Percentiles rank a stretch among this genome's conserved stretches.
phyloP scores from a whole-genome alignment of 2,329 filamentous ascomycete species.

The Colletotrichum spaethianum region DNA sequence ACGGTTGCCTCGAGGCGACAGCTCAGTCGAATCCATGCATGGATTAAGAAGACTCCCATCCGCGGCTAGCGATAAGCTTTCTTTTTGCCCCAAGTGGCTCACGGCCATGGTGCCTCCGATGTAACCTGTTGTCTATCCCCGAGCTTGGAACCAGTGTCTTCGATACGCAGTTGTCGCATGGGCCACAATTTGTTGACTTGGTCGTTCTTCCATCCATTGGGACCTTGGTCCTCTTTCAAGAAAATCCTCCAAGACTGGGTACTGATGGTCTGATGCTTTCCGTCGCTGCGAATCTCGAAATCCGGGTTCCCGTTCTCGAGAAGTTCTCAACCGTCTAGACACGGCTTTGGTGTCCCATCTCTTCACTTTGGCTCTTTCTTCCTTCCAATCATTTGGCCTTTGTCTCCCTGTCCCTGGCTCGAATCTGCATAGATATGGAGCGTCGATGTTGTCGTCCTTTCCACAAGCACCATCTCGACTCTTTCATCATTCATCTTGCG shows the following conservation, averaged over 20 bases:
- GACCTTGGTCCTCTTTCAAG: conserved; percentile 3
- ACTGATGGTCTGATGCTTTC: neutral
- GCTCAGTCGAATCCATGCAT: neutral
- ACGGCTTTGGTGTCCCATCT: neutral
- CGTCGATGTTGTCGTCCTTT: conserved; percentile 7
- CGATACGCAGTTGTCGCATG: neutral
- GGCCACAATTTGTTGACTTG: neutral
- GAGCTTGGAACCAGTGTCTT: neutral
- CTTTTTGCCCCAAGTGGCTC: neutral
- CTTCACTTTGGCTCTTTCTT: conserved; percentile 28
- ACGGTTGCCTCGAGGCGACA: neutral
- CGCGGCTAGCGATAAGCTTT: no score
- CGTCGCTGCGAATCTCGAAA: neutral
- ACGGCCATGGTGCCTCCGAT: neutral
- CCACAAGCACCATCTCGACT: neutral
- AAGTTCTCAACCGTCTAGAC: neutral
- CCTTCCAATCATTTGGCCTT: conserved; percentile 18
- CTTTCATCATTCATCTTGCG: neutral
- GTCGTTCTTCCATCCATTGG: neutral
- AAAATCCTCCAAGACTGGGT: neutral
- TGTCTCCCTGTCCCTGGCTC: neutral
- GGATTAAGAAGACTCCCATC: neutral
- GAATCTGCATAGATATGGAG: neutral
- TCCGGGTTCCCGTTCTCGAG: neutral
- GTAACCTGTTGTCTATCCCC: neutral